Evolutionary conservation across 176 grass and related monocot species (phyloP).

Genomic region (Oropetium thomaeum): DNA sequence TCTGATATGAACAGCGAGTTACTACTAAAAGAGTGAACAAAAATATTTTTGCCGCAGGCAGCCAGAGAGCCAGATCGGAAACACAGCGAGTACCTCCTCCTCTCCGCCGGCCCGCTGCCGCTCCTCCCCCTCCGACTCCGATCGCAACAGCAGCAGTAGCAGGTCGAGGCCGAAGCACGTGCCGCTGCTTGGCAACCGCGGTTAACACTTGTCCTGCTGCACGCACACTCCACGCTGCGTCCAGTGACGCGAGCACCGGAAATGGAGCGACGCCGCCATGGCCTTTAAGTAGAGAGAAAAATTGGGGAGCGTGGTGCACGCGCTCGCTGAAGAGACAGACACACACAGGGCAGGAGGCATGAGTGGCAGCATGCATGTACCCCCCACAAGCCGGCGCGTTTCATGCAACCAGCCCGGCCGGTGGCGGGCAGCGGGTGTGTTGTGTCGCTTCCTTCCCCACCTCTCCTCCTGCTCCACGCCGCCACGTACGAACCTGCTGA

Average conservation of each 20-base stretch:
- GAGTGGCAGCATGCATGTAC: not conserved
- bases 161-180: not conserved
- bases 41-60: not conserved
- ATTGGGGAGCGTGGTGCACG: not conserved
- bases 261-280: not conserved
- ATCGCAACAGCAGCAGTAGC: not conserved
- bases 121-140: no score
- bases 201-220: not conserved
- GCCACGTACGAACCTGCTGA: not conserved
- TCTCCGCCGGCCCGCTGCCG: no score
- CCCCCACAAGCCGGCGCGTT: not conserved
- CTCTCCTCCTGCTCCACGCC: no score
- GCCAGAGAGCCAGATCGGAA: no score
- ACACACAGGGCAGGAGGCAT: no score
- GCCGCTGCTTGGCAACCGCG: not conserved
- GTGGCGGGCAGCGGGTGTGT: not conserved
- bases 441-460: not conserved
- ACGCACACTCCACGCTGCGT: no score
- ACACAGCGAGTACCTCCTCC: no score
- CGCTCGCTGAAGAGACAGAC: not conserved
- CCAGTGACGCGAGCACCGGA: not conserved
- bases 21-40: no score
- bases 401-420: not conserved
- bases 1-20: no score
- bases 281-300: not conserved